Evolutionary conservation across 495 filamentous ascomycete species (phyloP).

Genomic region (Staphylotrichum tortipilum): DNA sequence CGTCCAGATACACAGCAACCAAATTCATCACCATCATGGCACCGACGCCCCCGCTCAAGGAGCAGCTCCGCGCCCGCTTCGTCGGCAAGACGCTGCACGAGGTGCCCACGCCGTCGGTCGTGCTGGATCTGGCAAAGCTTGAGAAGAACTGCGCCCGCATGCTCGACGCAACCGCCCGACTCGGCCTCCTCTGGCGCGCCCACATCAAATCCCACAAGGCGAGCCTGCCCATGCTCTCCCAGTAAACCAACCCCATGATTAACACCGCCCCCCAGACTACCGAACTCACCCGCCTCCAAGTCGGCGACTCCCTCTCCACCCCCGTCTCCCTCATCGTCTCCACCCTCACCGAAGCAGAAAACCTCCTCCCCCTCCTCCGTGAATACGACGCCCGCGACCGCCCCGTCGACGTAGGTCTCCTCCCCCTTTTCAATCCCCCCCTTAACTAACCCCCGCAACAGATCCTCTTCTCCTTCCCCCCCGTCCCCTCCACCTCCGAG

Average conservation of each 20-base stretch:
- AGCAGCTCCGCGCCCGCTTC: conserved; percentile 40
- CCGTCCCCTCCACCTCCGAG: conserved; percentile 51
- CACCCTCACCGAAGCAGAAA: conserved; percentile 68
- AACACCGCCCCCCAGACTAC: conserved; percentile 38
- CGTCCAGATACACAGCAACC: no score
- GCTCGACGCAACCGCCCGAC: conserved; percentile 50
- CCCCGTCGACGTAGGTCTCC: conserved; percentile 45
- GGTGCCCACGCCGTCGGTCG: conserved; percentile 56
- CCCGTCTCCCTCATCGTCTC: conserved; percentile 66
- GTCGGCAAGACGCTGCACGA: conserved; percentile 54
- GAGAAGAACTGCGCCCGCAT: conserved; percentile 64
- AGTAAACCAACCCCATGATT: background rate
- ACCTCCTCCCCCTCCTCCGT: conserved; percentile 52
- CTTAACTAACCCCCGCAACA: conserved; percentile 15
- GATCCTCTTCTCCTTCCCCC: conserved; percentile 70
- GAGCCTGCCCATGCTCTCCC: conserved; percentile 3
- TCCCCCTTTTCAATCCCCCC: background rate
- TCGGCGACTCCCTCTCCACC: conserved; percentile 43
- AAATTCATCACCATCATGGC: conserved; percentile 10
- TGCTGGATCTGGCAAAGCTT: conserved; percentile 63
- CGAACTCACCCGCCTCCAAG: conserved; percentile 66
- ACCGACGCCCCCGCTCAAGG: conserved; percentile 26
- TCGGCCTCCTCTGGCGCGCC: conserved; percentile 62
- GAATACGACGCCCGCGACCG: conserved; percentile 45
- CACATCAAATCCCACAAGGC: conserved; percentile 90